Evolutionary conservation across 768 basidiomycete species (phyloP).

Genomic region (Xerocomellus chrysenteron): DNA sequence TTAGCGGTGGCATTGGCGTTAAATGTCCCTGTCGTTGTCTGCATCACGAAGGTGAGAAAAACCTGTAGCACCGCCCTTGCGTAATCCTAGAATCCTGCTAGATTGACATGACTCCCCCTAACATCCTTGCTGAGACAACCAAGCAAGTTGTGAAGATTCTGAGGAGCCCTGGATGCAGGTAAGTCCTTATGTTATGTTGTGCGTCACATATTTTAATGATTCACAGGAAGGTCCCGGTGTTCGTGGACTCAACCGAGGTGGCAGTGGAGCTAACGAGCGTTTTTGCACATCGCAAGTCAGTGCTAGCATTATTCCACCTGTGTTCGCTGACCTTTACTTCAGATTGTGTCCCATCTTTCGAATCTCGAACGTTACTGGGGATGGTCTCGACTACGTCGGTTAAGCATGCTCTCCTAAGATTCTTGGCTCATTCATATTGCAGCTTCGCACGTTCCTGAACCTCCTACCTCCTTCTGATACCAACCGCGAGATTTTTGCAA

Average conservation of each 20-base stretch:
- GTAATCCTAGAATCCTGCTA: constrained; percentile 5
- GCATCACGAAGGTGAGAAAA: constrained; percentile 80
- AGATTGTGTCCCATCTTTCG: constrained; percentile 91
- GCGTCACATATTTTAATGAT: not conserved
- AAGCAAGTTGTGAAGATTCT: constrained; percentile 93
- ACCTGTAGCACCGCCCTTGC: not conserved
- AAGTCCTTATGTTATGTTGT: constrained; percentile 15
- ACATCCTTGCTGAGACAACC: constrained; percentile 86
- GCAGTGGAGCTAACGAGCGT: constrained; percentile 75
- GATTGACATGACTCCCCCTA: constrained; percentile 98
- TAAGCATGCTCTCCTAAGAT: not conserved
- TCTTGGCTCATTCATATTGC: constrained; percentile 12
- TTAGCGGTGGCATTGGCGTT: constrained; percentile 91
- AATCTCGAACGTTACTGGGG: constrained; percentile 93
- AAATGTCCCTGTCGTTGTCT: constrained; percentile 89
- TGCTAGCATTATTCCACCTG: not conserved
- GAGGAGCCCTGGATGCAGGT: constrained; percentile 91
- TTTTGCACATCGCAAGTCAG: constrained; percentile 72
- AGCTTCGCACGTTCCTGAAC: constrained; percentile 90
- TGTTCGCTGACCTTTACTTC: constrained; percentile 5
- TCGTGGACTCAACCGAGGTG: constrained; percentile 77
- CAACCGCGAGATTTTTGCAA: constrained; percentile 76
- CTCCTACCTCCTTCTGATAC: constrained; percentile 84
- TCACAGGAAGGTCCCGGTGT: constrained; percentile 74
- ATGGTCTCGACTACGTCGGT: constrained; percentile 75